Evolutionary conservation across 441 rosid species (phyloP).

Genomic region (Bocquillonia castaneifolia): DNA sequence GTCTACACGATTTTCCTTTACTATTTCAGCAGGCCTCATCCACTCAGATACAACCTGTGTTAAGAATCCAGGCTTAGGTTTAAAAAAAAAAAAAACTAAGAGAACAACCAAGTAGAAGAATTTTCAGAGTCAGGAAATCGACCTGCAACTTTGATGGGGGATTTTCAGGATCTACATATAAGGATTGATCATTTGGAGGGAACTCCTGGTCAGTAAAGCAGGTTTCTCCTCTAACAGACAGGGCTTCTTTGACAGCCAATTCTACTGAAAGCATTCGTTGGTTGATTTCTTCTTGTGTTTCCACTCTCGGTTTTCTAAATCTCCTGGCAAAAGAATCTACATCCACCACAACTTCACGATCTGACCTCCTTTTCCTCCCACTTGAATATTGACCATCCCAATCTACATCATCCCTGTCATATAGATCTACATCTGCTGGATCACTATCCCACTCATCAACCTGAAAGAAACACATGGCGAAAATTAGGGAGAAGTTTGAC

Average conservation of each 20-base stretch:
- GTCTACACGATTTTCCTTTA: constrained; percentile 56
- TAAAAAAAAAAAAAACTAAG: constrained; percentile 22
- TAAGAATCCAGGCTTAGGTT: constrained; percentile 27
- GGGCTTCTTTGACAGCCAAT: constrained; percentile 96
- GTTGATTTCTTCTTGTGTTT: constrained; percentile 91
- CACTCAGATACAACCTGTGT: constrained; percentile 93
- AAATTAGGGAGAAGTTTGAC: constrained; percentile 26
- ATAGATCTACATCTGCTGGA: constrained; percentile 94
- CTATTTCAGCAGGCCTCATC: constrained; percentile 92
- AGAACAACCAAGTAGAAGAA: constrained; percentile 12
- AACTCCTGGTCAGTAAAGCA: constrained; percentile 97
- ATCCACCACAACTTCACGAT: constrained; percentile 72
- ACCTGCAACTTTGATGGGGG: constrained; percentile 96
- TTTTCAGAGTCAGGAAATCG: constrained; percentile 20
- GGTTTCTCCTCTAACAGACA: constrained; percentile 77
- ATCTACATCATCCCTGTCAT: constrained; percentile 97
- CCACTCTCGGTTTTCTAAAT: constrained; percentile 93
- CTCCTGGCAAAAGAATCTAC: constrained; percentile 91
- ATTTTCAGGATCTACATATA: constrained; percentile 74
- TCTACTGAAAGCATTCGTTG: constrained; percentile 98
- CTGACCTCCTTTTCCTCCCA: constrained; percentile 91
- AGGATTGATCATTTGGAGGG: constrained; percentile 92
- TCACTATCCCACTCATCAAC: constrained; percentile 99
- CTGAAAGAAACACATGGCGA: constrained; percentile 39
- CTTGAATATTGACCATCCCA: constrained; percentile 99